Base-by-base conservation (phyloP, 2,329 filamentous ascomycete genomes). In the Fusarium sp. region DNA sequence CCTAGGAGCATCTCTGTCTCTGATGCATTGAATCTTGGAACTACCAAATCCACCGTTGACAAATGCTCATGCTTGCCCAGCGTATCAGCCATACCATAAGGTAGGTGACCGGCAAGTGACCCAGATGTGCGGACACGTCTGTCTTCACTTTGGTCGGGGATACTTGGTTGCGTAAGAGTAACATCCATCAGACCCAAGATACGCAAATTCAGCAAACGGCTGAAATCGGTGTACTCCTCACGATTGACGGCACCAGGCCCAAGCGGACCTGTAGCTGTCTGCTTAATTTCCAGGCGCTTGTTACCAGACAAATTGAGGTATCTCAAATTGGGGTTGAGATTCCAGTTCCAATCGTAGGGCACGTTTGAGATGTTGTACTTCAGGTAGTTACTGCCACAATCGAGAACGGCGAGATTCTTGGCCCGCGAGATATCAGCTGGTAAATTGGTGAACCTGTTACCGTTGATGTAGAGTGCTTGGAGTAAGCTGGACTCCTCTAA, bases 321-420 rank as follows among this genome's bases (percentile, higher is more conserved):
- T 69, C 94, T 92, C 71, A 99, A 83, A 75, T 98, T 97, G 51
- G 92, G 93, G 76, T 99, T 99, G 86, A 96, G 93, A 77, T 98
- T 98, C 96, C 96, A 99, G 76, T 99, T 99, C 96, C 96, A 99
- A 78, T 99, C 96, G 78, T 99, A 99, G 0, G 95, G 96, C 86
- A 97, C 97, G 77, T 99, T 99, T 30, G 94, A 96, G 49, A 99
- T 97, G 78, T 99, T 99, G 86, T 99, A 99, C 80, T 98, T 99
- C 61, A 99, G 85, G 24, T 89, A 90, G 77, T 99, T 99, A 85
- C 93, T 98, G 65, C 94, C 95, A 68, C 97, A 97, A 80, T 99
- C 96, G 53, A 99, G 85, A 52, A 98, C 92, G 7, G 94, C 91
- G 27, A 99, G 87, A 79, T 96, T 96, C 81, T 94, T 93, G 46